A percentile compares a stretch with the other conserved stretches of the same genome.
These are phyloP conservation scores for Crassisporium funariophilum DNA, from an alignment of 768 basidiomycete species.

Conservation along the genomic window DNA sequence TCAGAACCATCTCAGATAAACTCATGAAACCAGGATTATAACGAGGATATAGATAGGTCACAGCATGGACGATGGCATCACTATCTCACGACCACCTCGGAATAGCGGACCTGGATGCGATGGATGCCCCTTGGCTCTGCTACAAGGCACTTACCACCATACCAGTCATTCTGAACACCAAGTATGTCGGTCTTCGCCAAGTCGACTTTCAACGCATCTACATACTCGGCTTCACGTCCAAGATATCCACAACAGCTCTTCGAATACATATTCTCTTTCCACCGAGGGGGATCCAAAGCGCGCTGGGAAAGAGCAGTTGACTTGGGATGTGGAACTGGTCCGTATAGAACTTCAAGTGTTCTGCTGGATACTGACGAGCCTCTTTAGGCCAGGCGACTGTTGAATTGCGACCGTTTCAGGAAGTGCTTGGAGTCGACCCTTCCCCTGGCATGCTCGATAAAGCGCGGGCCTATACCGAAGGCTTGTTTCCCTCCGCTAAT, in stretches of 20 bases:
- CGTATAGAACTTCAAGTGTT: neutral
- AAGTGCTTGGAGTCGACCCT: constrained; percentile 77
- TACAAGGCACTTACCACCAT: too few relatives aligned
- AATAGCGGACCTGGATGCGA: too few relatives aligned
- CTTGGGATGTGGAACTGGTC: constrained; percentile 73
- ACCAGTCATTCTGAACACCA: too few relatives aligned
- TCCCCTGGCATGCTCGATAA: constrained; percentile 68
- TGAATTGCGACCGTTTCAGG: constrained; percentile 53
- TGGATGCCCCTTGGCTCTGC: too few relatives aligned
- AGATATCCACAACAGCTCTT: constrained; percentile 71
- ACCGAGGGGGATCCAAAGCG: constrained; percentile 32
- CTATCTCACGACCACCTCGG: too few relatives aligned
- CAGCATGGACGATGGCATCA: too few relatives aligned
- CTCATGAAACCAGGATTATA: too few relatives aligned
- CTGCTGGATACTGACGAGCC: too few relatives aligned
- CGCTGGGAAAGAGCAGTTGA: constrained; percentile 67
- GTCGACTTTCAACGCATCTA: constrained; percentile 62
- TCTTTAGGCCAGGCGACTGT: constrained; percentile 75
- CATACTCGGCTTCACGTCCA: constrained; percentile 71
- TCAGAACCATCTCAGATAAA: too few relatives aligned
- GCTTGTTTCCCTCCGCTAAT: too few relatives aligned
- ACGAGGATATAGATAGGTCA: too few relatives aligned
- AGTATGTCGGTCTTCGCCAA: constrained; percentile 86
- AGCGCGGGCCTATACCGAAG: constrained; percentile 39
- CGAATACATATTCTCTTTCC: constrained; percentile 29